A percentile compares a stretch with the other conserved stretches of the same genome.
Conservation (phyloP, 805 yeast genomes). For the Kluyveromyces starmeri region DNA sequence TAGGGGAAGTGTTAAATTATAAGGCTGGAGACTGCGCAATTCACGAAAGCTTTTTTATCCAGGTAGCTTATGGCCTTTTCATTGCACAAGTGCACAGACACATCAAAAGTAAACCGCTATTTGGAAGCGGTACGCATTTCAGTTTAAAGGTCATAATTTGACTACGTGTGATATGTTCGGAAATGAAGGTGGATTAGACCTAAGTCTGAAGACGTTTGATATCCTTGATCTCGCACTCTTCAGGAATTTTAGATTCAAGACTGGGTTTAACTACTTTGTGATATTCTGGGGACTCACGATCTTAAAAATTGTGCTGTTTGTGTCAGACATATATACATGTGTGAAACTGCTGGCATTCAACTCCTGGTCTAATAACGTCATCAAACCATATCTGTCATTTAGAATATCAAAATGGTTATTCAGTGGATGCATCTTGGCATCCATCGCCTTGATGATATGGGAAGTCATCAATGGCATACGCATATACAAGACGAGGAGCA, state of each 20-base stretch:
- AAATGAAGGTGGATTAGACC: conserved; percentile 21
- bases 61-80: too few relatives aligned
- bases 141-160: too few relatives aligned
- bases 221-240: conserved; percentile 20
- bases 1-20: too few relatives aligned
- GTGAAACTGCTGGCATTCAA: conserved; percentile 63
- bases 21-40: too few relatives aligned
- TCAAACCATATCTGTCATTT: conserved; percentile 40
- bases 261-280: conserved; percentile 15
- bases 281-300: conserved; percentile 29
- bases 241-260: conserved; percentile 15
- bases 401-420: conserved; percentile 61
- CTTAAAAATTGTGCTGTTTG: conserved; percentile 48
- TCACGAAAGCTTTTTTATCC: too few relatives aligned
- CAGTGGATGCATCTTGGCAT: conserved; percentile 69
- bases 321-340: conserved; percentile 72
- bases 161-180: conserved; percentile 14
- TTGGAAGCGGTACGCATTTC: too few relatives aligned
- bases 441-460: conserved; percentile 48
- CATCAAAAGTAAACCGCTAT: too few relatives aligned
- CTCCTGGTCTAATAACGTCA: conserved; percentile 51
- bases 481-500: conserved; percentile 50
- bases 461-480: conserved; percentile 50
- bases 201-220: conserved; percentile 22
- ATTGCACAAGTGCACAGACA: too few relatives aligned